These are phyloP conservation scores for Urtica urens DNA, from an alignment of 306 rosid species.

Conservation along the genomic window DNA sequence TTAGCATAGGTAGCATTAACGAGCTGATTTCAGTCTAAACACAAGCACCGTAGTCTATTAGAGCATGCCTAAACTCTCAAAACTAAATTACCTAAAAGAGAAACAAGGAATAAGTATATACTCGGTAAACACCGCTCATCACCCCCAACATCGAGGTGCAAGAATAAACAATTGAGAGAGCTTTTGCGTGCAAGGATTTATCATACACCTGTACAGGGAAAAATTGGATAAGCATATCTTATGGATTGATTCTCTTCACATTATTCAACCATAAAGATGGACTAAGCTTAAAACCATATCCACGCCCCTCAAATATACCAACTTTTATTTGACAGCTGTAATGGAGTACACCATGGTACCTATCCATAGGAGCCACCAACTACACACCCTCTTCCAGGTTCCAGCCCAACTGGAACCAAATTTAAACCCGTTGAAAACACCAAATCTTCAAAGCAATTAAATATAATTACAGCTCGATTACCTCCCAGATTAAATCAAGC, in stretches of 20 bases:
- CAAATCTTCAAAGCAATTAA: too few relatives aligned
- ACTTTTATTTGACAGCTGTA: too few relatives aligned
- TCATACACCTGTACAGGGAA: conserved; percentile 57
- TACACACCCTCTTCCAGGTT: too few relatives aligned
- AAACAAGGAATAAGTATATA: conserved; percentile 26
- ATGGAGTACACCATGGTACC: too few relatives aligned
- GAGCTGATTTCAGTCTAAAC: conserved; percentile 64
- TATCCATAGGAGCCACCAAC: too few relatives aligned
- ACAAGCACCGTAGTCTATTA: conserved; percentile 30
- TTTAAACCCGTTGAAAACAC: too few relatives aligned
- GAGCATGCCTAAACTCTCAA: conserved; percentile 18
- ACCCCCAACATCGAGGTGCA: conserved; percentile 76
- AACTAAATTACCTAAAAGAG: conserved; percentile 6
- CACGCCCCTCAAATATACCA: too few relatives aligned
- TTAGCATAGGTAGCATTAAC: conserved; percentile 51
- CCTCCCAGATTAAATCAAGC: too few relatives aligned
- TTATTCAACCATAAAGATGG: background rate
- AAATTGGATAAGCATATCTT: background rate
- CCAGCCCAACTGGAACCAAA: too few relatives aligned
- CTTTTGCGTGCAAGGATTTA: conserved; percentile 50
- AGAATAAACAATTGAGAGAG: conserved; percentile 72
- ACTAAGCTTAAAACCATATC: background rate
- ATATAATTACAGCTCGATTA: too few relatives aligned
- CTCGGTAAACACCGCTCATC: conserved; percentile 81
- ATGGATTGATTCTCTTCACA: background rate